A percentile compares a stretch with the other conserved stretches of the same genome.
phyloP scores from a whole-genome alignment of 2,329 filamentous ascomycete genomes.

The Akanthomyces lecanii region DNA sequence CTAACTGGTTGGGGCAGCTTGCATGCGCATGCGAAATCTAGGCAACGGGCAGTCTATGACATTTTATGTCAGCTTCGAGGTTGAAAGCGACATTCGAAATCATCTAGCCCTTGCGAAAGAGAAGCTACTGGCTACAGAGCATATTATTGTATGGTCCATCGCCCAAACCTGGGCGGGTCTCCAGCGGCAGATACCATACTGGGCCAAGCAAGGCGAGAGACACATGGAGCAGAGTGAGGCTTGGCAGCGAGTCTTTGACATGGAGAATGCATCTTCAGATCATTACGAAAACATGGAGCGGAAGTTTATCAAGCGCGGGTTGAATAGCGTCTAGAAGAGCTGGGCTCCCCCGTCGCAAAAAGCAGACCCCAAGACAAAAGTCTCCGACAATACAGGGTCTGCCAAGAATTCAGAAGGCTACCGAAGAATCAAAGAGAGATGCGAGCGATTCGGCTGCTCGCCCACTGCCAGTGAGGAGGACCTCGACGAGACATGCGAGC shows the following conservation, averaged over 20 bases:
- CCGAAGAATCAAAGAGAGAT: neutral
- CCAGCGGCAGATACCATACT: conserved; percentile 50
- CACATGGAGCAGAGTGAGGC: conserved; percentile 39
- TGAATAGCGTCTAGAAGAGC: conserved; percentile 3
- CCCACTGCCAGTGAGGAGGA: conserved; percentile 15
- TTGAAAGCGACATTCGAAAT: conserved; percentile 48
- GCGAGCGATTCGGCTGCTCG: neutral
- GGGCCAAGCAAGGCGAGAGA: conserved; percentile 56
- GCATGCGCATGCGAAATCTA: conserved; percentile 68
- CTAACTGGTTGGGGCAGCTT: conserved; percentile 41
- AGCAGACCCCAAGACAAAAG: neutral
- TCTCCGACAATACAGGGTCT: neutral
- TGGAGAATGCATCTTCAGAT: neutral
- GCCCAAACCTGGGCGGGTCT: conserved; percentile 49
- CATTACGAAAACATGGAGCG: neutral
- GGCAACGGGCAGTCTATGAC: conserved; percentile 62
- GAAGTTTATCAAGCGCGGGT: neutral
- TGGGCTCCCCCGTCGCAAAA: neutral
- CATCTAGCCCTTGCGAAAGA: conserved; percentile 15
- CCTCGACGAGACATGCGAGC: conserved; percentile 63
- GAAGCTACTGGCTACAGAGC: conserved; percentile 38
- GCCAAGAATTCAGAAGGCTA: neutral
- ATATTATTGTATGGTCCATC: conserved; percentile 57
- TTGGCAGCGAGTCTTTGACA: conserved; percentile 25
- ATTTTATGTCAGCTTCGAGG: conserved; percentile 57